Evolutionary conservation across 257 asterid species (phyloP).

Genomic region (Petunia secreta): DNA sequence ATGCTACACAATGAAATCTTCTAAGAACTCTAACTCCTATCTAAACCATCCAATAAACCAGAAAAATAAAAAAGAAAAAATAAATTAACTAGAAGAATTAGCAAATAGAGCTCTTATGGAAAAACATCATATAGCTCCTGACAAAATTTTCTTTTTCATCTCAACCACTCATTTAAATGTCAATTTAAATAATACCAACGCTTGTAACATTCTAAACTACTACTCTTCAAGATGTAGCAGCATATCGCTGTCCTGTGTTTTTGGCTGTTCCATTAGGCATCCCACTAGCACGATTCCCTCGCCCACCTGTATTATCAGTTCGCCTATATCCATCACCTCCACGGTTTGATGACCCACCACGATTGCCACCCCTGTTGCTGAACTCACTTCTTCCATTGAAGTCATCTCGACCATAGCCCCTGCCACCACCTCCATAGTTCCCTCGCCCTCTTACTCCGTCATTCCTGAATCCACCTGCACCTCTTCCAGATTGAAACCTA

Average conservation of each 20-base stretch:
- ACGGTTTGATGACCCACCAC: conserved; percentile 61
- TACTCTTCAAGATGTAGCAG: conserved; percentile 63
- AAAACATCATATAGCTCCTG: conserved; percentile 15
- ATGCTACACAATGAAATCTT: conserved; percentile 12
- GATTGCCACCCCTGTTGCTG: conserved; percentile 59
- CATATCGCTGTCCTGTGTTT: conserved; percentile 50
- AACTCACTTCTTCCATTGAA: conserved; percentile 62
- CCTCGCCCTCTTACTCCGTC: conserved; percentile 92
- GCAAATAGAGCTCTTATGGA: conserved; percentile 18
- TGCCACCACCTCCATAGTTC: conserved; percentile 69
- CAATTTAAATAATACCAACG: conserved; percentile 19
- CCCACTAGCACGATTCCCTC: conserved; percentile 51
- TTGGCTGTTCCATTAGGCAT: conserved; percentile 57
- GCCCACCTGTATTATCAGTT: conserved; percentile 29
- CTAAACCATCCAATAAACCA: background rate
- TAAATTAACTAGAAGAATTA: background rate
- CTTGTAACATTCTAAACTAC: conserved; percentile 31
- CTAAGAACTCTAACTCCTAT: conserved; percentile 13
- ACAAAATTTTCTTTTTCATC: conserved; percentile 21
- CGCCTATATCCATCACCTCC: conserved; percentile 69
- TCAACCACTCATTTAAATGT: background rate
- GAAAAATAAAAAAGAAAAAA: background rate
- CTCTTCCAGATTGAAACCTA: conserved; percentile 70
- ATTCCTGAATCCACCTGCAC: conserved; percentile 65
- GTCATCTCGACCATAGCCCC: conserved; percentile 67